A percentile compares a stretch with the other conserved stretches of the same genome.
phyloP scores from a whole-genome alignment of 2,329 filamentous ascomycete genomes.

The Claviceps paspali region DNA sequence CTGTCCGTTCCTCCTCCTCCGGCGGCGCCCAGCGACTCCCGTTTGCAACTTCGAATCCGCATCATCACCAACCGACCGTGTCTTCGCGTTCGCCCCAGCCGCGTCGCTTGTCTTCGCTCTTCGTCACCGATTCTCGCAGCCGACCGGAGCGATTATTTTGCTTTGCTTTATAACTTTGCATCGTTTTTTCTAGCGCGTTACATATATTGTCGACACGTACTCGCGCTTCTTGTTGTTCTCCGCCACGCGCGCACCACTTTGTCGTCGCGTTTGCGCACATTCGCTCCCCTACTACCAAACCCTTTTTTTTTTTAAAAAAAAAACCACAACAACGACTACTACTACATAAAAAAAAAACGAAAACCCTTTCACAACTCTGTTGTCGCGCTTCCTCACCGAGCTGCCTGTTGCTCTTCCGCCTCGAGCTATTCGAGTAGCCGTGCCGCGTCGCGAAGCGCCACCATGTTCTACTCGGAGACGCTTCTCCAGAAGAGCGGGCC shows the following conservation, averaged over 20 bases:
- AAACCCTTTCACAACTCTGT: no score
- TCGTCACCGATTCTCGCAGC: slow-evolving; percentile 12
- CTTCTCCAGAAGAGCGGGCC: slow-evolving; percentile 94
- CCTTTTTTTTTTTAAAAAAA: no score
- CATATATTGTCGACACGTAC: slow-evolving; percentile 13
- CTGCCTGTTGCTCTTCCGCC: slow-evolving; percentile 9
- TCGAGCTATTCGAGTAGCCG: slow-evolving; percentile 9
- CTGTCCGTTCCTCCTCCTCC: not conserved
- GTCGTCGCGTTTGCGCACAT: slow-evolving; percentile 17
- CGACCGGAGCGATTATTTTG: slow-evolving; percentile 10
- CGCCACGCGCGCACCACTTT: slow-evolving; percentile 16
- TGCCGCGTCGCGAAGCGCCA: slow-evolving; percentile 19
- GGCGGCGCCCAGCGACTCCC: not conserved
- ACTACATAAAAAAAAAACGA: no score
- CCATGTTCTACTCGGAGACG: slow-evolving; percentile 96
- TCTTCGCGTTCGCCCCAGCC: not conserved
- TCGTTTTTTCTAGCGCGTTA: slow-evolving; percentile 15
- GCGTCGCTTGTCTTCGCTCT: slow-evolving; percentile 9
- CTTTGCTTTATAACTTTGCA: slow-evolving; percentile 16
- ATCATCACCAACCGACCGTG: slow-evolving; percentile 8
- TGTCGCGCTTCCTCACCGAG: not conserved
- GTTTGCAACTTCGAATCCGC: slow-evolving; percentile 7
- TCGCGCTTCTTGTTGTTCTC: slow-evolving; percentile 14
- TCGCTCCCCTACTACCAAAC: no score
- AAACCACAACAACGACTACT: no score